Conservation (phyloP, 1,139 yeast species). For the Nakaseomyces glabratus region DNA sequence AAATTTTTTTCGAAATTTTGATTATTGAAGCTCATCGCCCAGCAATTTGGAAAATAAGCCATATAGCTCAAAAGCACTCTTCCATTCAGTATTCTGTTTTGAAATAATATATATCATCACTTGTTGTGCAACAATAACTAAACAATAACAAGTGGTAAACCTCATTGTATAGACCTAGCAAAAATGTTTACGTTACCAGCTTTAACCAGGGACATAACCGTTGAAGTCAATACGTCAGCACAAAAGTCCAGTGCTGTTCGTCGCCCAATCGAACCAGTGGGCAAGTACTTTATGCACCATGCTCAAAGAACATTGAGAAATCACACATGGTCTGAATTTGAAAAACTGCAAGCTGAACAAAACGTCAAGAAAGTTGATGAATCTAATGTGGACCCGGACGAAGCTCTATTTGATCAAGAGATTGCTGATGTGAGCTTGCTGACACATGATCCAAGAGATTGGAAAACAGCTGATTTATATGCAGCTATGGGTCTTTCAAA, state of each 20-base stretch:
- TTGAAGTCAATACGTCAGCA: constrained; percentile 43
- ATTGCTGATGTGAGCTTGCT: constrained; percentile 61
- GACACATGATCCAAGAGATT: constrained; percentile 90
- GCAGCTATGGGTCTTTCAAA: constrained; percentile 92
- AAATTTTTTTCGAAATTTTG: too few relatives aligned
- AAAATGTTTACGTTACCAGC: constrained; percentile 32
- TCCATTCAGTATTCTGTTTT: too few relatives aligned
- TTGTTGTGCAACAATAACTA: too few relatives aligned
- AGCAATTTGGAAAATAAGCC: too few relatives aligned
- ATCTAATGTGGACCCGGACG: constrained; percentile 58
- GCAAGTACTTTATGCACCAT: constrained; percentile 90
- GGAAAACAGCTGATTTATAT: constrained; percentile 94
- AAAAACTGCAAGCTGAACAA: constrained; percentile 85
- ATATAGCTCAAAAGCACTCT: too few relatives aligned
- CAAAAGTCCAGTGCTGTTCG: constrained; percentile 59
- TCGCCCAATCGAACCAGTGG: constrained; percentile 94
- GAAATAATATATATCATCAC: too few relatives aligned
- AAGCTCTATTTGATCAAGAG: constrained; percentile 69
- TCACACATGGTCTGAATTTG: constrained; percentile 98
- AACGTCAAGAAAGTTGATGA: constrained; percentile 70
- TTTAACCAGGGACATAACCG: constrained; percentile 35
- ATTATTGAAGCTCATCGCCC: too few relatives aligned
- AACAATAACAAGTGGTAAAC: too few relatives aligned
- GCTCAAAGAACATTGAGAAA: constrained; percentile 94
- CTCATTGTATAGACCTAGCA: too few relatives aligned